Evolutionary conservation across 768 basidiomycete genomes (phyloP).

Genomic region (Paxillus rubicundulus): DNA sequence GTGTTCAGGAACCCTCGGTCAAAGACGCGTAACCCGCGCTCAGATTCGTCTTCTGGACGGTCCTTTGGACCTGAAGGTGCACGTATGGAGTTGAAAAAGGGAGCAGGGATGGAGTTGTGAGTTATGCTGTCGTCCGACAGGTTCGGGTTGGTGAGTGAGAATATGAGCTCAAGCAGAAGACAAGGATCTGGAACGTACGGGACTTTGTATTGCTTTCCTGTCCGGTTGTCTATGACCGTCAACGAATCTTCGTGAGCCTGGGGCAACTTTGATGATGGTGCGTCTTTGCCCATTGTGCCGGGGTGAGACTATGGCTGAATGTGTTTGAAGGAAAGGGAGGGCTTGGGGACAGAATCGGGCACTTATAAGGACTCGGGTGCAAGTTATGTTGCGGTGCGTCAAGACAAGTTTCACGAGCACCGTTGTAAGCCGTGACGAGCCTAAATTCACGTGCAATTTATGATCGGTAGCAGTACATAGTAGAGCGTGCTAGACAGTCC

Average conservation of each 20-base stretch:
- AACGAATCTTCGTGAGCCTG: constrained; percentile 37
- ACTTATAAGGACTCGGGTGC: background rate
- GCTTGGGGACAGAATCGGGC: background rate
- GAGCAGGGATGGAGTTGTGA: constrained; percentile 77
- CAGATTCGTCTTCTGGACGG: constrained; percentile 77
- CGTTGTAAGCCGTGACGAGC: background rate
- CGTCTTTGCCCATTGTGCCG: constrained; percentile 27
- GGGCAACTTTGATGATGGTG: constrained; percentile 11
- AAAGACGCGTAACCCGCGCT: constrained; percentile 73
- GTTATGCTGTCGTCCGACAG: constrained; percentile 50
- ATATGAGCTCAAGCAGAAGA: background rate
- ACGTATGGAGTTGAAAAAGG: constrained; percentile 75
- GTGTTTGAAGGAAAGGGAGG: background rate
- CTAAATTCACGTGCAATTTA: constrained; percentile 10
- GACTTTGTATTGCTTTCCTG: constrained; percentile 71
- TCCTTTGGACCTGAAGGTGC: constrained; percentile 58
- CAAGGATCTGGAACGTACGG: constrained; percentile 50
- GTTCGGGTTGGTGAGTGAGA: background rate
- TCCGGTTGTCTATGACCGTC: constrained; percentile 80
- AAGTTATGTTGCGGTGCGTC: background rate
- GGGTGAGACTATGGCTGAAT: background rate
- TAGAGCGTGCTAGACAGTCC: no score
- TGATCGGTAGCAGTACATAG: background rate
- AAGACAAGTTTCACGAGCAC: background rate
- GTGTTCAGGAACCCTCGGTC: constrained; percentile 85